These are phyloP conservation scores for Penicillium herquei DNA, from an alignment of 495 filamentous ascomycete species.

Conservation along the genomic window DNA sequence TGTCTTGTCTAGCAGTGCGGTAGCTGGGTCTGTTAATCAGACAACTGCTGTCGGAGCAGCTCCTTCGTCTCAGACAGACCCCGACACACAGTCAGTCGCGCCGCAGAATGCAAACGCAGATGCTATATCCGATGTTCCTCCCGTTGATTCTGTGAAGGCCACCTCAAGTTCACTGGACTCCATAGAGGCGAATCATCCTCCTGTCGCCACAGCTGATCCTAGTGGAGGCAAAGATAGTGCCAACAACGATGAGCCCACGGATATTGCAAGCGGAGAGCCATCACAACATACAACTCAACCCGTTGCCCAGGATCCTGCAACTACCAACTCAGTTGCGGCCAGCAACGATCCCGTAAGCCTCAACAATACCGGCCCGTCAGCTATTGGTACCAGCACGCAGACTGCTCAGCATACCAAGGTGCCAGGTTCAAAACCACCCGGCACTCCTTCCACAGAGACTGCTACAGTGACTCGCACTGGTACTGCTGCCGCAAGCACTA, in stretches of 20 bases:
- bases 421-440: background rate
- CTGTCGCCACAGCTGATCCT: background rate
- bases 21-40: slow-evolving; percentile 23
- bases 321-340: background rate
- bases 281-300: background rate
- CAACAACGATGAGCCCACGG: background rate
- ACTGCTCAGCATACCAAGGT: background rate
- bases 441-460: background rate
- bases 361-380: background rate
- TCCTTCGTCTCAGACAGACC: slow-evolving; percentile 10
- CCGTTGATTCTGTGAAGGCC: background rate
- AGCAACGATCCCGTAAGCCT: background rate
- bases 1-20: slow-evolving; percentile 29
- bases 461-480: slow-evolving; percentile 1
- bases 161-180: background rate
- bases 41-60: slow-evolving; percentile 9
- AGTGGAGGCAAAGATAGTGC: background rate
- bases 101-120: slow-evolving; percentile 2
- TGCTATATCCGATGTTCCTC: background rate
- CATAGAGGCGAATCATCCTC: slow-evolving; percentile 2
- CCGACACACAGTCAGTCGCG: slow-evolving; percentile 7
- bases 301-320: background rate
- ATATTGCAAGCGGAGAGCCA: background rate
- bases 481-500: slow-evolving; percentile 3
- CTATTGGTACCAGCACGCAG: background rate